phyloP scores from a whole-genome alignment of 1,139 yeast species.

The Debaryomyces psychrophilus region DNA sequence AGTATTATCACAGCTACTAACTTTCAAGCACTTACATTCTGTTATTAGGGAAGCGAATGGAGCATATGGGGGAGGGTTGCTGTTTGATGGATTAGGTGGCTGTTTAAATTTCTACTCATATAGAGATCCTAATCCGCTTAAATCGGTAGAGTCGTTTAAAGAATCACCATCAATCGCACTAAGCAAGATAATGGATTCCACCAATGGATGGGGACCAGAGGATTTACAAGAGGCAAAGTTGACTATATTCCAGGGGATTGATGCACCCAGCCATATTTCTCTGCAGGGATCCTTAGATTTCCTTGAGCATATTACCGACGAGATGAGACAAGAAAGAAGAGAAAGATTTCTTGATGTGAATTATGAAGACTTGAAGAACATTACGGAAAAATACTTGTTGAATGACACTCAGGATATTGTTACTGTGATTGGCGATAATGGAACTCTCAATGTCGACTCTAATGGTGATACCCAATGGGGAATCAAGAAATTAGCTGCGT shows the following conservation, averaged over 20 bases:
- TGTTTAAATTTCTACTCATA: constrained; percentile 82
- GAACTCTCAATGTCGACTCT: constrained; percentile 31
- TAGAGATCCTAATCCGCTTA: constrained; percentile 86
- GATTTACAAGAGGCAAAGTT: constrained; percentile 90
- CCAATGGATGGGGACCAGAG: constrained; percentile 42
- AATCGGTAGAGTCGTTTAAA: constrained; percentile 64
- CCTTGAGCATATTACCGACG: constrained; percentile 72
- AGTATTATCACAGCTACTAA: constrained; percentile 75
- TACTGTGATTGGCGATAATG: constrained; percentile 58
- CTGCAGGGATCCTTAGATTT: constrained; percentile 74
- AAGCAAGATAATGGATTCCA: constrained; percentile 42
- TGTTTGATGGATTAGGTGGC: constrained; percentile 82
- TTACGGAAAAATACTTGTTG: constrained; percentile 60
- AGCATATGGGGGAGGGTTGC: constrained; percentile 96
- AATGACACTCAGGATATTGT: constrained; percentile 30
- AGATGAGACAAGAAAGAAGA: constrained; percentile 80
- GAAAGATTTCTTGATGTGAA: constrained; percentile 68
- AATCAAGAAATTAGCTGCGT: constrained; percentile 20
- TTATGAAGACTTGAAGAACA: constrained; percentile 64
- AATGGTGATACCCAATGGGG: constrained; percentile 29
- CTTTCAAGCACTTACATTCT: constrained; percentile 83
- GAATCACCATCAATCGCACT: constrained; percentile 61
- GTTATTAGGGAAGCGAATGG: constrained; percentile 96
- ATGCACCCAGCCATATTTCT: constrained; percentile 84
- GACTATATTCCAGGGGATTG: constrained; percentile 86